Percentiles rank a stretch among this genome's conserved stretches.
phyloP scores from a whole-genome alignment of 2,329 filamentous ascomycete species.

The Epichloe uncinata region DNA sequence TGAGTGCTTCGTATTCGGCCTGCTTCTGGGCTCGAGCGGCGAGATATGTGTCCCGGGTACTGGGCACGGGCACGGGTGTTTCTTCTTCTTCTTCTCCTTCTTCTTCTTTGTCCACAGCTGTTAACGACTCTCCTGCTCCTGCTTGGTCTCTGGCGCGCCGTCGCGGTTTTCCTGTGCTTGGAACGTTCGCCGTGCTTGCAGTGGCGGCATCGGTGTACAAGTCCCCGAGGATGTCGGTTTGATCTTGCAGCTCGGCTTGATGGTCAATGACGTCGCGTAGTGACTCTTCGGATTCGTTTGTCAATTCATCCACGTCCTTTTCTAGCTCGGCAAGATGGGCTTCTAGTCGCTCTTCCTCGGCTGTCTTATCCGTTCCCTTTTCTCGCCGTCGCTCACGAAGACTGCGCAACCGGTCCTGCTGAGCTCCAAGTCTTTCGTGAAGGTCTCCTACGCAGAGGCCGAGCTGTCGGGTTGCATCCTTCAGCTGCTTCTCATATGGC shows the following conservation, averaged over 20 bases:
- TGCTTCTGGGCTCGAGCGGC: conserved; percentile 23
- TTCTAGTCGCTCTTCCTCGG: conserved; percentile 25
- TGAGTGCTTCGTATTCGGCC: conserved; percentile 28
- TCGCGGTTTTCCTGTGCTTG: conserved; percentile 7
- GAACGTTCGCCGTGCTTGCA: not conserved
- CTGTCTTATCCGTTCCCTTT: conserved; percentile 21
- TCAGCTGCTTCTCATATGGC: conserved; percentile 33
- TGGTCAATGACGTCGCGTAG: conserved; percentile 37
- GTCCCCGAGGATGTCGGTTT: conserved; percentile 24
- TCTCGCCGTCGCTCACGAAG: conserved; percentile 23
- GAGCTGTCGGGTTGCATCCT: conserved; percentile 29
- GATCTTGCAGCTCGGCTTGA: conserved; percentile 36
- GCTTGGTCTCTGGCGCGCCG: conserved; percentile 5
- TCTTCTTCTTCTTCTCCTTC: conserved; percentile 9
- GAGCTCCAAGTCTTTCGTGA: conserved; percentile 32
- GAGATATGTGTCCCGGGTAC: conserved; percentile 21
- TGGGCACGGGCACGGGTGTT: conserved; percentile 13
- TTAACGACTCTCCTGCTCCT: not conserved
- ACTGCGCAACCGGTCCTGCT: conserved; percentile 20
- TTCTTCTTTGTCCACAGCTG: conserved; percentile 4
- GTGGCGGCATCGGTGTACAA: conserved; percentile 18
- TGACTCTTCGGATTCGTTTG: conserved; percentile 30
- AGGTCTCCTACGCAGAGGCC: conserved; percentile 32
- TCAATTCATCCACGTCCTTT: conserved; percentile 27
- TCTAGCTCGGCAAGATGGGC: conserved; percentile 26